Evolutionary conservation across 257 asterid genomes (phyloP), one percentile per base, ranked within the genome.

Genomic region (Plantago elongata): DNA sequence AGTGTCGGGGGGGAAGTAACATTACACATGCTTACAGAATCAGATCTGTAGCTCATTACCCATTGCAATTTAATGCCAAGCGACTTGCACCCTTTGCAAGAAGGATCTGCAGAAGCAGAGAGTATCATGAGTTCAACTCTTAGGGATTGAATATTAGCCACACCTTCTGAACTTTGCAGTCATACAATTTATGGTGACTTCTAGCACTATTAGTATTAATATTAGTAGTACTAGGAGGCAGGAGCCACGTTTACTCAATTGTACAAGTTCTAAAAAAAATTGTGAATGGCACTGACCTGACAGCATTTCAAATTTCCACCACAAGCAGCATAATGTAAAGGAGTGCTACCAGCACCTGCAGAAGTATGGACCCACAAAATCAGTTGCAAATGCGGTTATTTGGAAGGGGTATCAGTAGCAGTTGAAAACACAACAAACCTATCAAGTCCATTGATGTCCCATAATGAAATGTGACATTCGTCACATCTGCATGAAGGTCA

Each of bases 281-380:
- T 11, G 38, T 52, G 13, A 43, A 17, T 17, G 29, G n/a, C 17
- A 4, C 15, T 60, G 8, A 87, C 99, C 99, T 89, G 96, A 69
- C 97, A 89, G 81, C 99, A 89, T 73, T 93, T 90, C 45, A 93
- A 72, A 70, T 93, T 90, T 63, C 99, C 99, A 56, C 99, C 97
- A 71, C 96, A 89, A 34, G 99, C 97, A 74, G 99, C 99, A 74
- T 93, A 93, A 65, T 93, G 97, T 84, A 93, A 73, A 65, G 99
- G 90, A 69, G 90, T 90, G 83, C 99, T 93, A 72, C 99, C 99
- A 38, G 97, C 92, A 51, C 99, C 99, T 89, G 73, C 62, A 65
- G 60, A 64, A 55, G 11, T n/a, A 47, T 7, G 45, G 54, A 57
- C 7, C 63, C 38, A 34, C 40, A 9, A 15, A 54, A 57, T 30